These are phyloP conservation scores for Nicotiana otophora DNA, from an alignment of 257 asterid species.

Conservation along the genomic window DNA sequence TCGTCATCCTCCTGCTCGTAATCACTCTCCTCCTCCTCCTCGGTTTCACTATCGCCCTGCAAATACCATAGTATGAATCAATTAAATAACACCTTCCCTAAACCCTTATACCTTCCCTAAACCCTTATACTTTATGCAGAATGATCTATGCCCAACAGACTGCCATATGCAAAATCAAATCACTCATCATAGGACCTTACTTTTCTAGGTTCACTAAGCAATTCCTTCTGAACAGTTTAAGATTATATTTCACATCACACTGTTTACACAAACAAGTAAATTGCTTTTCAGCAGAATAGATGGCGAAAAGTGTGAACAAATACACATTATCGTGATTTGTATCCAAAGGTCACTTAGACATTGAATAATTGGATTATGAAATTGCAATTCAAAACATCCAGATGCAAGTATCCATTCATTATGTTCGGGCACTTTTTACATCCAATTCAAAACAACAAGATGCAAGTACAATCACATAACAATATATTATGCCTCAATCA, in stretches of 20 bases:
- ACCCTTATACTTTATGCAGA: background rate
- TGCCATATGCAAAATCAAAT: background rate
- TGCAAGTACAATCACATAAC: too few species aligned
- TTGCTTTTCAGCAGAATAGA: too few species aligned
- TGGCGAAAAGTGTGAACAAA: background rate
- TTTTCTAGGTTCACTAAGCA: too few species aligned
- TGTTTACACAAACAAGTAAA: too few species aligned
- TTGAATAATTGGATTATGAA: too few species aligned
- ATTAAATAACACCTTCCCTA: background rate
- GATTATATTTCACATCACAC: too few species aligned
- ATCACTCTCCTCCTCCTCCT: constrained; percentile 51
- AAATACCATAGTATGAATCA: background rate
- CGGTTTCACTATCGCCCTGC: constrained; percentile 70
- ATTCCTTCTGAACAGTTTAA: too few species aligned
- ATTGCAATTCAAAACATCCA: too few species aligned
- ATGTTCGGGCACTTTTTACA: too few species aligned
- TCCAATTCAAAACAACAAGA: too few species aligned
- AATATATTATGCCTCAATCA: too few species aligned
- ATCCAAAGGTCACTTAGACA: background rate
- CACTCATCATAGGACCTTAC: background rate
- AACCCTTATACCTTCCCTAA: background rate
- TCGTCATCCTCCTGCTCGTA: constrained; percentile 43
- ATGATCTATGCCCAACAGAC: background rate
- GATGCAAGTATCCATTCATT: too few species aligned
- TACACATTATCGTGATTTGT: background rate